A percentile compares a stretch with the other conserved stretches of the same genome.
Conservation (phyloP, 176 grass and related monocot species). For the Eragrostis nindensis region DNA sequence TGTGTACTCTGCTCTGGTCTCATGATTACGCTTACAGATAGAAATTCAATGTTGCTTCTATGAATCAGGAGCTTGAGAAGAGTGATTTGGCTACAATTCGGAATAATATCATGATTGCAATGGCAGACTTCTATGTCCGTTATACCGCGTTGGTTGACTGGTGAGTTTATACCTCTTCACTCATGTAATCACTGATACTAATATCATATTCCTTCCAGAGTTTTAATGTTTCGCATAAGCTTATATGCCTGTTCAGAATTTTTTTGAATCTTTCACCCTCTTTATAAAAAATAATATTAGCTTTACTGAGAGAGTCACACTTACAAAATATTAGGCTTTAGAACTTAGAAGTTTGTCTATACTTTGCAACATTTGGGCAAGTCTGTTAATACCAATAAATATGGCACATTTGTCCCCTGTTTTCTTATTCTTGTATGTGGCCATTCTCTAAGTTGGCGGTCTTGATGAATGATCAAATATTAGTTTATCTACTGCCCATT, state of each 20-base stretch:
- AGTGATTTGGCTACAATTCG: slow-evolving; percentile 84
- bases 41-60: slow-evolving; percentile 34
- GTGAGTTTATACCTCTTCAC: slow-evolving; percentile 51
- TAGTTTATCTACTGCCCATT: neutral
- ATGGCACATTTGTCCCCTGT: neutral
- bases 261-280: neutral
- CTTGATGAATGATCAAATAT: slow-evolving; percentile 12
- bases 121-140: slow-evolving; percentile 96
- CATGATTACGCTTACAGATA: slow-evolving; percentile 35
- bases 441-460: slow-evolving; percentile 2
- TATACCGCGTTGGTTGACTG: slow-evolving; percentile 93
- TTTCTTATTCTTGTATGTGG: slow-evolving; percentile 22
- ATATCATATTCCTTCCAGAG: slow-evolving; percentile 25
- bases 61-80: slow-evolving; percentile 86
- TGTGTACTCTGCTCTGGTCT: slow-evolving; percentile 33
- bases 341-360: neutral
- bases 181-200: slow-evolving; percentile 20
- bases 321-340: neutral
- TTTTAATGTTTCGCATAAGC: slow-evolving; percentile 25
- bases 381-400: neutral
- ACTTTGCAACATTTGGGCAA: neutral
- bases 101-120: slow-evolving; percentile 91
- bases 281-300: neutral
- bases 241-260: slow-evolving; percentile 11
- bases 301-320: slow-evolving; percentile 15